phyloP scores from a whole-genome alignment of 108 stramenopile species.

The Cyclotella cryptica region DNA sequence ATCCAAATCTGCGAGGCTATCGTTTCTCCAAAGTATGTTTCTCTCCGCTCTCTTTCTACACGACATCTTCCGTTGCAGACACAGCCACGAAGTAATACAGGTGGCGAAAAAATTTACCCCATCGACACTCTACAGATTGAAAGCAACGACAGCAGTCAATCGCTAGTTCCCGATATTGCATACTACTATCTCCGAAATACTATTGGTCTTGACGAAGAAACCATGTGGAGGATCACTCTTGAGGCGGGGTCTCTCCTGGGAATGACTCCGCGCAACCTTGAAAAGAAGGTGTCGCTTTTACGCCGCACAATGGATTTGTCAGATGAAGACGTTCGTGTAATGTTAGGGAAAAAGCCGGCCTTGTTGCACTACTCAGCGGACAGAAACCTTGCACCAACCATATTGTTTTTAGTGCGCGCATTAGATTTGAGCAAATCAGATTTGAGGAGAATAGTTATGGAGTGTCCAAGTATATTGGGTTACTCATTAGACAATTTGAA shows the following conservation, averaged over 20 bases:
- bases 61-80: neutral
- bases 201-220: conserved; percentile 76
- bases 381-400: conserved; percentile 68
- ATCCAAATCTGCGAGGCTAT: too few species aligned
- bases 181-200: conserved; percentile 84
- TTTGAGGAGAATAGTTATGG: conserved; percentile 59
- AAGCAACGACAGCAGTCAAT: conserved; percentile 23
- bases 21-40: neutral
- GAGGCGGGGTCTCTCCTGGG: conserved; percentile 73
- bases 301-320: conserved; percentile 64
- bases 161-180: conserved; percentile 61
- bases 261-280: conserved; percentile 71
- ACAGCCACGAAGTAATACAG: neutral
- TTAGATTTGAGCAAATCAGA: conserved; percentile 66
- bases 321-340: conserved; percentile 64
- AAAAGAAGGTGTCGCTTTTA: conserved; percentile 67
- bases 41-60: neutral
- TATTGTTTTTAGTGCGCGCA: conserved; percentile 63
- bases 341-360: conserved; percentile 65
- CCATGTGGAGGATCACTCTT: conserved; percentile 83
- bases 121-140: conserved; percentile 19
- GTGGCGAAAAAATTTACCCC: conserved; percentile 11
- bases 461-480: conserved; percentile 67
- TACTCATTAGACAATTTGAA: conserved; percentile 70
- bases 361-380: conserved; percentile 72